A percentile compares a stretch with the other conserved stretches of the same genome.
Conservation (phyloP, 2,329 filamentous ascomycete species). For the Mycocentrospora acerina region DNA sequence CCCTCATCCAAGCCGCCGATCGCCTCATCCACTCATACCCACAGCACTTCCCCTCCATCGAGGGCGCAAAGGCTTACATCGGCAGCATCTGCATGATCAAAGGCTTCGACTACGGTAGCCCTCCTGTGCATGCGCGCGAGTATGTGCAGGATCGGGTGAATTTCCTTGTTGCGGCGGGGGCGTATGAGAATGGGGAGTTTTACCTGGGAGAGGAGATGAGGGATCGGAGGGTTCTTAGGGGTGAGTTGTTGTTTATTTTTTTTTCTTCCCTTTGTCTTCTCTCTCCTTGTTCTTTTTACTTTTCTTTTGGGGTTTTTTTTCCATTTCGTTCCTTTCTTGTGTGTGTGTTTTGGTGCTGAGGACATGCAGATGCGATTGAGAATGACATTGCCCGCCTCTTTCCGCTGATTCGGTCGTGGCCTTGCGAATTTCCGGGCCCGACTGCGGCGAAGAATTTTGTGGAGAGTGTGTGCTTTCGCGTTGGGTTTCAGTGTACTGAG, state of each 20-base stretch:
- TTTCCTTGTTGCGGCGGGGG: conserved; percentile 9
- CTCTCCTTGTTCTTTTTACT: no score
- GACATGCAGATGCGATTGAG: conserved; percentile 2
- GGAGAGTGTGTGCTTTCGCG: not conserved
- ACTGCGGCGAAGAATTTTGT: conserved; percentile 2
- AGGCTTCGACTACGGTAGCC: not conserved
- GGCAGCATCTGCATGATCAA: not conserved
- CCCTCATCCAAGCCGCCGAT: conserved; percentile 1
- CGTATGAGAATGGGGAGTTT: conserved; percentile 11
- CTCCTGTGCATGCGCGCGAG: not conserved
- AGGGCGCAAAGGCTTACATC: conserved; percentile 8
- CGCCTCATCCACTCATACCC: conserved; percentile 5
- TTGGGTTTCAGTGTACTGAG: not conserved
- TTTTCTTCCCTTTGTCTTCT: not conserved
- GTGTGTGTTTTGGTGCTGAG: not conserved
- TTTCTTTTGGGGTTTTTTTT: no score
- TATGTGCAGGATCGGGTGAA: conserved; percentile 5
- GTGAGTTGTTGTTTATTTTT: not conserved
- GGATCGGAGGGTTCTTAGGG: conserved; percentile 1
- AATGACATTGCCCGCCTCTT: not conserved
- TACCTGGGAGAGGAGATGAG: conserved; percentile 4
- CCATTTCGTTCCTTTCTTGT: no score
- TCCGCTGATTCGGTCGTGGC: not conserved
- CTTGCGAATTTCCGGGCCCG: not conserved
- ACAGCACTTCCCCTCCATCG: conserved; percentile 3